These are phyloP conservation scores for Davidsoniella eucalypti DNA, from an alignment of 2,329 filamentous ascomycete species.

Conservation along the genomic window DNA sequence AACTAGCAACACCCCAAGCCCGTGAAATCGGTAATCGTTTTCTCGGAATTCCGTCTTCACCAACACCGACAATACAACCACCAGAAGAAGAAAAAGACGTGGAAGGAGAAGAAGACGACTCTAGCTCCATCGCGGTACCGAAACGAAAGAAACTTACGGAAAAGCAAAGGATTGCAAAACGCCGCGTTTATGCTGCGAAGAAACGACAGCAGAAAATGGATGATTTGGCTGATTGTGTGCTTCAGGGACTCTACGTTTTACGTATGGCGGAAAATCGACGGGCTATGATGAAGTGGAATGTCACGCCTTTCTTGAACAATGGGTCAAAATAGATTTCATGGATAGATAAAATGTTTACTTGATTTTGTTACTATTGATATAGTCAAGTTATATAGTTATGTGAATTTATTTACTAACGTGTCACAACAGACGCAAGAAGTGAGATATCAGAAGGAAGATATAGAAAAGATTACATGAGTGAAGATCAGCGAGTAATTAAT, in stretches of 20 bases:
- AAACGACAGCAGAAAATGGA: conserved; percentile 3
- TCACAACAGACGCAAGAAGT: too few species aligned
- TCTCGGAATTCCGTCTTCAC: neutral
- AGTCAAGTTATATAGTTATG: too few species aligned
- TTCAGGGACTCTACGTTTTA: conserved; percentile 7
- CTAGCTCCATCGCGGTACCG: neutral
- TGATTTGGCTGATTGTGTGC: conserved; percentile 7
- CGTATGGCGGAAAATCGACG: conserved; percentile 6
- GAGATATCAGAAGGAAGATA: too few species aligned
- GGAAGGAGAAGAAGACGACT: neutral
- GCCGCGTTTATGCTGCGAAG: neutral
- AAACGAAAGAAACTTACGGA: neutral
- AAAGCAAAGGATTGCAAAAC: neutral
- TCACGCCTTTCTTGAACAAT: neutral
- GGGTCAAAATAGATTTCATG: too few species aligned
- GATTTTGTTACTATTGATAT: too few species aligned
- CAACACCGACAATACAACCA: neutral
- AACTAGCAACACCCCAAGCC: conserved; percentile 3
- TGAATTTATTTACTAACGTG: too few species aligned
- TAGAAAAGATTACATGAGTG: neutral
- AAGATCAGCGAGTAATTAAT: neutral
- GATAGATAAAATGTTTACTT: too few species aligned
- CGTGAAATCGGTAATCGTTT: neutral
- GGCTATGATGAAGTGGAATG: neutral
- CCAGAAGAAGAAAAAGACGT: neutral